These are phyloP conservation scores for Trametes cinnabarina DNA, from an alignment of 768 basidiomycete genomes.

Conservation along the genomic window DNA sequence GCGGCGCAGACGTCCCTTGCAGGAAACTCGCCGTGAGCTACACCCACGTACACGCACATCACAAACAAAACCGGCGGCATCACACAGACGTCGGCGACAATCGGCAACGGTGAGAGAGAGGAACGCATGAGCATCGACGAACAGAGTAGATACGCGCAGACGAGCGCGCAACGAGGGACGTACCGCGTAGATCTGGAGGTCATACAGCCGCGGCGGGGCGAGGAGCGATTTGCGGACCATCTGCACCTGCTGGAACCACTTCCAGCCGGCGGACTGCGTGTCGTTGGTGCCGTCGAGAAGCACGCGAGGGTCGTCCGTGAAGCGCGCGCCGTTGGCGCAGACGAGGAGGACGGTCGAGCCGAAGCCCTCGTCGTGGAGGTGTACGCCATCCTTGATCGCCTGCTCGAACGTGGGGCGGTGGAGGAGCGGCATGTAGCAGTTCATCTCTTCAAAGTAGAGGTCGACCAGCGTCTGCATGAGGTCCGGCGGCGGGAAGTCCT, in stretches of 20 bases:
- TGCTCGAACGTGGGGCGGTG: constrained; percentile 47
- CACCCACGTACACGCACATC: constrained; percentile 24
- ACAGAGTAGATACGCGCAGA: background rate
- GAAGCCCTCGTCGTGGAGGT: constrained; percentile 43
- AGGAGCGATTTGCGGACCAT: constrained; percentile 57
- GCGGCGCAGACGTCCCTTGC: constrained; percentile 46
- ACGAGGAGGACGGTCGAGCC: constrained; percentile 45
- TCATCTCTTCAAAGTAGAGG: constrained; percentile 45
- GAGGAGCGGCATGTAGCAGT: constrained; percentile 45
- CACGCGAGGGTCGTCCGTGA: constrained; percentile 52
- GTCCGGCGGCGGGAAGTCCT: constrained; percentile 34
- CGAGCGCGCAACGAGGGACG: constrained; percentile 17
- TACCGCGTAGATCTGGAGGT: constrained; percentile 68
- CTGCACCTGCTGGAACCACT: constrained; percentile 59
- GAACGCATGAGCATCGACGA: background rate
- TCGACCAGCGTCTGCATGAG: constrained; percentile 44
- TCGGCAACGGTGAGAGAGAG: background rate
- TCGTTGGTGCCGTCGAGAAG: constrained; percentile 25
- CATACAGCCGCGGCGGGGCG: constrained; percentile 57
- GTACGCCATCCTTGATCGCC: constrained; percentile 36
- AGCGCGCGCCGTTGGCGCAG: constrained; percentile 50
- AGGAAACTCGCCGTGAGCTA: constrained; percentile 38
- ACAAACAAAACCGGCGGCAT: constrained; percentile 12
- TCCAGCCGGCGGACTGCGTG: constrained; percentile 41
- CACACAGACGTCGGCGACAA: constrained; percentile 23